Conservation (phyloP, 441 rosid species). For the Eruca vesicaria region DNA sequence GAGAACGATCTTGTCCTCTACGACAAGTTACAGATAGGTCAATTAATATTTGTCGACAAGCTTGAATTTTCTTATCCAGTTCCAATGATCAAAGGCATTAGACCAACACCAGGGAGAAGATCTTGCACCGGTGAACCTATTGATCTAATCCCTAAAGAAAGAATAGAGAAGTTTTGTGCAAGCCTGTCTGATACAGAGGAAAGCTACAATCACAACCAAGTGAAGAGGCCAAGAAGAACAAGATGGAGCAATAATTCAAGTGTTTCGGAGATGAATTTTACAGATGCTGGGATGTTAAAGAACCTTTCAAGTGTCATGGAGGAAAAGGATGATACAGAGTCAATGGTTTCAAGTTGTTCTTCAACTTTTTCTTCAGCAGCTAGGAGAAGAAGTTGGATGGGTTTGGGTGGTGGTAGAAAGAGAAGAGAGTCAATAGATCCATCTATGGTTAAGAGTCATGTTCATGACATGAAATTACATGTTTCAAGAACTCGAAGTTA, state of each 20-base stretch:
- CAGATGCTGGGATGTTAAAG: conserved; percentile 21
- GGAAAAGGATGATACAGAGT: conserved; percentile 44
- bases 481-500: conserved; percentile 12
- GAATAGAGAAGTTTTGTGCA: conserved; percentile 44
- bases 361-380: conserved; percentile 21
- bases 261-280: conserved; percentile 21
- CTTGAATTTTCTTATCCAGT: conserved; percentile 71
- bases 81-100: conserved; percentile 63
- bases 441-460: conserved; percentile 30
- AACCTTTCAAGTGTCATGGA: conserved; percentile 25
- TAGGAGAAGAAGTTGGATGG: conserved; percentile 59
- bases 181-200: conserved; percentile 30
- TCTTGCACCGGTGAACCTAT: conserved; percentile 46
- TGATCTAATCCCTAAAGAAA: conserved; percentile 49
- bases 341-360: conserved; percentile 30
- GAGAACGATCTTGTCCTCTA: conserved; percentile 64
- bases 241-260: conserved; percentile 32
- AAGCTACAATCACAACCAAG: conserved; percentile 26
- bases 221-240: conserved; percentile 35
- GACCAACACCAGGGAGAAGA: conserved; percentile 58
- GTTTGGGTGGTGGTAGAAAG: conserved; percentile 23
- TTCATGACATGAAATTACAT: conserved; percentile 32
- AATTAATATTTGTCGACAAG: conserved; percentile 52
- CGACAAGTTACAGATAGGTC: conserved; percentile 64
- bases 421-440: conserved; percentile 34